phyloP scores from a whole-genome alignment of 768 basidiomycete species.

The Hypholoma sublateritium region DNA sequence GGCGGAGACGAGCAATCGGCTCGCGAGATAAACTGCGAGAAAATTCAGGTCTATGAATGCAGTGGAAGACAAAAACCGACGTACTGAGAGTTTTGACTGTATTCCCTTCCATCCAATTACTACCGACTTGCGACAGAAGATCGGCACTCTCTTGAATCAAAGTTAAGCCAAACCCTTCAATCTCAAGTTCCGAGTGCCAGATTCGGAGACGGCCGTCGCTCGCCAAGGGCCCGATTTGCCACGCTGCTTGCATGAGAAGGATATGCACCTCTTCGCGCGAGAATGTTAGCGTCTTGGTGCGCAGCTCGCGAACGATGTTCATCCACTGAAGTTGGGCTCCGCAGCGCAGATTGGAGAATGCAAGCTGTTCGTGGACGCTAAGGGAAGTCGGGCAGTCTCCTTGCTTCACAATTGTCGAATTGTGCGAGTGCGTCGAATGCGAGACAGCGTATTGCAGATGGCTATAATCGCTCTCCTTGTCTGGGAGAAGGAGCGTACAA shows the following conservation, averaged over 20 bases:
- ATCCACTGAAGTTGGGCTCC: conserved; percentile 48
- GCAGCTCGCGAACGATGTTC: conserved; percentile 49
- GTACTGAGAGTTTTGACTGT: conserved; percentile 17
- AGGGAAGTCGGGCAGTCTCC: conserved; percentile 37
- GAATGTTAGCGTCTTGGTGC: conserved; percentile 37
- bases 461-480: conserved; percentile 25
- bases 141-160: conserved; percentile 35
- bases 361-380: conserved; percentile 43
- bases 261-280: conserved; percentile 37
- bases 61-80: too few relatives aligned
- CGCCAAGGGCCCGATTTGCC: conserved; percentile 31
- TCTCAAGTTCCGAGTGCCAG: conserved; percentile 41
- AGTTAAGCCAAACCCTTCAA: conserved; percentile 30
- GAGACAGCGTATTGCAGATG: conserved; percentile 35
- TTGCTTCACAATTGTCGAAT: conserved; percentile 41
- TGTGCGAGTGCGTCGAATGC: conserved; percentile 37
- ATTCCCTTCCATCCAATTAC: conserved; percentile 37
- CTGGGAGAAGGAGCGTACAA: conserved; percentile 31
- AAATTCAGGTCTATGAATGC: too few relatives aligned
- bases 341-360: conserved; percentile 45
- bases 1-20: conserved; percentile 34
- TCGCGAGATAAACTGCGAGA: conserved; percentile 31
- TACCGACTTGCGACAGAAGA: conserved; percentile 33
- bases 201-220: conserved; percentile 1
- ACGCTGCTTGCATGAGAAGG: conserved; percentile 42